Evolutionary conservation across 345 rosid species (phyloP), one percentile per base, ranked within the genome.

Genomic region (Eucalyptus tenuipes): DNA sequence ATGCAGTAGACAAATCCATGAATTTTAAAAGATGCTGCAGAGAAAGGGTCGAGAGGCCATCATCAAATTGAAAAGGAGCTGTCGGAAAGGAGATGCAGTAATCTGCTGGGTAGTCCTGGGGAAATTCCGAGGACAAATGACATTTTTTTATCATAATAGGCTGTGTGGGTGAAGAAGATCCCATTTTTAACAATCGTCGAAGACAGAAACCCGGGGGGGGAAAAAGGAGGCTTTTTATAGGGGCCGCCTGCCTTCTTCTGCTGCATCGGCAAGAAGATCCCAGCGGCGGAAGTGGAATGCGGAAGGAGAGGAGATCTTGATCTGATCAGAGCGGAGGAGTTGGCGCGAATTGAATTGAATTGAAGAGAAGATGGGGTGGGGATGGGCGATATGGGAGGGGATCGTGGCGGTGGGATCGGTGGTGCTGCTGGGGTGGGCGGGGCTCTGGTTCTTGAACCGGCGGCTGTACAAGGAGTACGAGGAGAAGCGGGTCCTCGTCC

Each of bases 391-490:
- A 27, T 95, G 88, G 93, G 98, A 97, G 87, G 97, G 97, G 37
- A 40, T 89, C 48, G 95, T 95, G 92, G 96, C 93, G 88, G 88
- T 93, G 10, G 94, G 93, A 17, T 97, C 99, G 31, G 90, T 96
- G 81, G 91, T 92, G 55, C 92, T 95, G 66, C 90, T 97, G 49
- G 98, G 97, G 6, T 97, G 97, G 99, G 88, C 98, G 2, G 99
- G 99, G 24, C 93, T 96, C 3, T 97, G 99, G 99, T 97, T 97
- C 92, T 90, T 97, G 64, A 97, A 95, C 90, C 93, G 95, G 20
- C 91, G 98, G 20, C 94, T 97, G 4, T 97, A 97, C 93, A 97
- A 97, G 88, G 99, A 97, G 91, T 97, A 97, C 91, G 99, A 97
- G 90, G 98, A 97, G 94, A 97, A 96, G 91, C 91, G 99, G 87